These are phyloP conservation scores for Canariomyces notabilis DNA, from an alignment of 2,329 filamentous ascomycete species.

Conservation along the genomic window DNA sequence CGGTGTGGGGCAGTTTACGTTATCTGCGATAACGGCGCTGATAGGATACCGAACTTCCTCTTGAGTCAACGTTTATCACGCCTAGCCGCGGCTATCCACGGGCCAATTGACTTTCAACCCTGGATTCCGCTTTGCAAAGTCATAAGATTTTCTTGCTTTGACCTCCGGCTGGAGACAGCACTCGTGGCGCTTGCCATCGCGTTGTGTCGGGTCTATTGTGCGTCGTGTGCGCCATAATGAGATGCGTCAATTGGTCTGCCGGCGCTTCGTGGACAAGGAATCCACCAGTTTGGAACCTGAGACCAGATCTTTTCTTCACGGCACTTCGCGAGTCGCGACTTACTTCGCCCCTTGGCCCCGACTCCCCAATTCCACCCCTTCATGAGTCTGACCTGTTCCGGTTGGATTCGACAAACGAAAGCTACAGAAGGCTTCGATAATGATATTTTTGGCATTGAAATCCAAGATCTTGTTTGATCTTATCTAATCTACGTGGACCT, in stretches of 20 bases:
- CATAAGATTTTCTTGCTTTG: slow-evolving; percentile 5
- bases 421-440: slow-evolving; percentile 12
- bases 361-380: slow-evolving; percentile 7
- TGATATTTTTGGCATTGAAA: too few relatives aligned
- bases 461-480: too few relatives aligned
- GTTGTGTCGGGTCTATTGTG: slow-evolving; percentile 19
- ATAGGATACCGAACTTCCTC: slow-evolving; percentile 9
- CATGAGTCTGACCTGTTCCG: too few relatives aligned
- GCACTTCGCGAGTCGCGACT: slow-evolving; percentile 11
- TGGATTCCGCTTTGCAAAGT: slow-evolving; percentile 11
- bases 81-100: slow-evolving; percentile 27
- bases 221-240: slow-evolving; percentile 11
- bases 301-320: background rate
- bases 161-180: background rate
- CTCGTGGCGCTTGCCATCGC: slow-evolving; percentile 19
- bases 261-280: background rate
- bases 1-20: background rate
- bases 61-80: slow-evolving; percentile 16
- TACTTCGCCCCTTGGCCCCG: background rate
- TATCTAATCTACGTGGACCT: too few relatives aligned
- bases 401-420: slow-evolving; percentile 1
- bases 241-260: slow-evolving; percentile 12
- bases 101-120: slow-evolving; percentile 20
- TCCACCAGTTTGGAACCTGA: slow-evolving; percentile 1
- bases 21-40: slow-evolving; percentile 10